Evolutionary conservation across 2,329 filamentous ascomycete species (phyloP), one percentile per base, ranked within the genome.

Genomic region (Trichoderma sp.): DNA sequence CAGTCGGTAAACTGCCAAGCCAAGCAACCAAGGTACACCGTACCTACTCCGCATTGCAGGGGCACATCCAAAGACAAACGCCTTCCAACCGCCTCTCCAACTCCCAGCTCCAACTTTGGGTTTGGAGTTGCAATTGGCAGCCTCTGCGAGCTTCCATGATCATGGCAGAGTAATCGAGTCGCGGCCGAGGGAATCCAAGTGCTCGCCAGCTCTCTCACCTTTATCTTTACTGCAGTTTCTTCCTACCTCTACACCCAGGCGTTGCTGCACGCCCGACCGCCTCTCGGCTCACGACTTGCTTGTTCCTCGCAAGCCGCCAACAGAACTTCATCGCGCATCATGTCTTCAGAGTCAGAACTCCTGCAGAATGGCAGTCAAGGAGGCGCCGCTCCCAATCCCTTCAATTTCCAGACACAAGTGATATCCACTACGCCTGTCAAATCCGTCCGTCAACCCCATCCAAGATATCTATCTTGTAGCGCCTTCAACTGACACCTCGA

Each of bases 391-490:
- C 84, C 83, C 71, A 93, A 91, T 75, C 95, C 95, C 0, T 98
- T 99, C 89, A 98, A 98, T 83, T 98, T 98, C 82, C 90, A 97
- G 83, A 93, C 95, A 1, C 91, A 93, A 79, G 87, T 90, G 60
- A 91, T 94, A 79, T 91, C 92, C 18, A 92, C 92, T 74, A 87
- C 87, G 21, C 92, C 93, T 3, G 88, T 94, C 72, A 95, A 94
- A 84, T 92, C 93, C 75, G 92, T 94, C 84, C 57, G 87, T 28
- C 30, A 15, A n/a, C 15, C 5, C 28, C 34, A 3, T 24, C 18
- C 47, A 60, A 51, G 43, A 51, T 21, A 21, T 21, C 8, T 12
- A 21, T 12, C 8, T 43, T n/a, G 57, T 32, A 21, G 6, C 57
- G 57, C 30, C 67, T 21, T 21, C 30, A 53, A 24, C 72, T 74